phyloP scores from a whole-genome alignment of 768 basidiomycete genomes.

The Tricholoma flavovirens region DNA sequence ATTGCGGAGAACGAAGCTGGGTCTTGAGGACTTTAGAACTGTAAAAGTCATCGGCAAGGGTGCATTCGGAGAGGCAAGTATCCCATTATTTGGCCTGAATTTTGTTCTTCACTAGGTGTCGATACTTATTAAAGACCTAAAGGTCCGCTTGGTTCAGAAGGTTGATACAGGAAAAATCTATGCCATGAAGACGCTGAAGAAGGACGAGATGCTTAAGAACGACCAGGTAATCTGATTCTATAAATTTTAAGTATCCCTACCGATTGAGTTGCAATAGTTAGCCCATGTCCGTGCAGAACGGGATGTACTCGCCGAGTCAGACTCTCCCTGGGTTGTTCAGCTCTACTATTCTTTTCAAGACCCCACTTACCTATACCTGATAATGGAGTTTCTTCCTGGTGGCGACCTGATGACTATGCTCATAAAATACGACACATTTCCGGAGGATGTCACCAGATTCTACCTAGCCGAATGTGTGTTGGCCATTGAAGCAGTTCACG shows the following conservation, averaged over 20 bases:
- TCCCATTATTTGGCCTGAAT: neutral
- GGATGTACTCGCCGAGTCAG: slow-evolving; percentile 92
- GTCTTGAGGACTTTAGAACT: slow-evolving; percentile 88
- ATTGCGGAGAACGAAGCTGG: slow-evolving; percentile 82
- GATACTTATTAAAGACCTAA: slow-evolving; percentile 7
- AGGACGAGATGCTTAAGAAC: slow-evolving; percentile 99
- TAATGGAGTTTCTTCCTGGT: slow-evolving; percentile 99
- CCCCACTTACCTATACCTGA: slow-evolving; percentile 82
- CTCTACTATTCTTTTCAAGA: slow-evolving; percentile 99
- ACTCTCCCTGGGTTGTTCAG: slow-evolving; percentile 95
- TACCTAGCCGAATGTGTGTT: slow-evolving; percentile 99
- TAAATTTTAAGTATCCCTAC: neutral
- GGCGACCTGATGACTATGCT: slow-evolving; percentile 99
- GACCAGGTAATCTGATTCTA: slow-evolving; percentile 63
- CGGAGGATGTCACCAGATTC: slow-evolving; percentile 95
- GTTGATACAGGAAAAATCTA: slow-evolving; percentile 96
- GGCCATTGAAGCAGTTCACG: slow-evolving; percentile 96
- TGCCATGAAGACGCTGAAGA: slow-evolving; percentile 97
- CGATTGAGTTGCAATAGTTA: slow-evolving; percentile 46
- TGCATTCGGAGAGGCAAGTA: slow-evolving; percentile 89
- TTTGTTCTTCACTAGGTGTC: neutral
- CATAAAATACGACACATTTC: slow-evolving; percentile 99
- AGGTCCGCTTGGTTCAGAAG: slow-evolving; percentile 94
- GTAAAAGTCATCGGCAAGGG: slow-evolving; percentile 99
- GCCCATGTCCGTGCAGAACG: slow-evolving; percentile 98